Conservation (phyloP, 2,329 filamentous ascomycete genomes). For the Nakataea oryzae region DNA sequence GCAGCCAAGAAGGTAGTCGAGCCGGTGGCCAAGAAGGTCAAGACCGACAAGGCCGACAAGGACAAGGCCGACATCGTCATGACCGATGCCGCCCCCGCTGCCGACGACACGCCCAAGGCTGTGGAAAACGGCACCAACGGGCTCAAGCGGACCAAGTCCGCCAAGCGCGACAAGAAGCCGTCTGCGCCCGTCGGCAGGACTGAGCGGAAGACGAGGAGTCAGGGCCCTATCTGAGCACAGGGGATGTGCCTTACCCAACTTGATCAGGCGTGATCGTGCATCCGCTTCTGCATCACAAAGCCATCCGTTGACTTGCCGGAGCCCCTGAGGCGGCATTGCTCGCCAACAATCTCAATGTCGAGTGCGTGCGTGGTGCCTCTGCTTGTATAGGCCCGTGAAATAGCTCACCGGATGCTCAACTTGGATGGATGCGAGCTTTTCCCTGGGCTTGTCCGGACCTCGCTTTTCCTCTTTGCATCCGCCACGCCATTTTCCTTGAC, state of each 20-base stretch:
- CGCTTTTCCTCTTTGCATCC: not conserved
- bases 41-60: conserved; percentile 5
- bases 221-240: conserved; percentile 14
- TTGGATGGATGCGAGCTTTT: not conserved
- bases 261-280: not conserved
- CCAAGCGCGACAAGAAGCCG: conserved; percentile 16
- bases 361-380: not conserved
- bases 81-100: not conserved
- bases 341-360: not conserved
- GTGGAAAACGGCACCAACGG: conserved; percentile 5
- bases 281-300: not conserved
- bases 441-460: not conserved
- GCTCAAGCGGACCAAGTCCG: conserved; percentile 12
- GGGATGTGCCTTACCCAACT: not conserved
- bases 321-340: too few relatives aligned
- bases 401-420: not conserved
- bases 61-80: not conserved
- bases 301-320: too few relatives aligned
- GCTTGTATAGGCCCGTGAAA: not conserved
- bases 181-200: conserved; percentile 20
- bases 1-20: not conserved
- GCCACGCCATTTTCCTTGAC: not conserved
- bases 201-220: conserved; percentile 27
- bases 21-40: conserved; percentile 9
- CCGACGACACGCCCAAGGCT: not conserved